Base-by-base conservation (phyloP, 345 rosid genomes). In the Citrus maxima region DNA sequence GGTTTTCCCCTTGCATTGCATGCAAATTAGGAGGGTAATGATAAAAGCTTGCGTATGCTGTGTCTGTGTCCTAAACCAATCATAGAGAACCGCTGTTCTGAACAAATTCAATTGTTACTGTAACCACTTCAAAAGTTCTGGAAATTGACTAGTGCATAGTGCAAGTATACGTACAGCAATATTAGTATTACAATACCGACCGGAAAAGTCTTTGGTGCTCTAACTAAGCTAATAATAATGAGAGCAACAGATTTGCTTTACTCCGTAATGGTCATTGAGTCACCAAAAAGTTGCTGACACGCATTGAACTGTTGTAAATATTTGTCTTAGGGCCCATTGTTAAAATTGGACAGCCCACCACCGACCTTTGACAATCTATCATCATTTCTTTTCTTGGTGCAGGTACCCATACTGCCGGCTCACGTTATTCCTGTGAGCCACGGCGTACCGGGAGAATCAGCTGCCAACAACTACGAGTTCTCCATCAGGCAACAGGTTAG, bases 331-430 rank as follows among this genome's bases (percentile, higher is more conserved):
- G 22, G 21, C 16, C 28, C 55, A 67, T 49, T 16, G 38, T 49
- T 16, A 25, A 70, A 25, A 21, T 46, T 46, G 73, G 73, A 70
- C 59, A 12, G 27, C 19, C 73, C 35, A 25, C 19, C 73, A n/a
- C 49, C 49, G 0, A 46, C 3, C 30, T 1, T 2, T 49, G 38
- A 14, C 30, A 68, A n/a, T 14, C 59, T 68, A 22, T 10, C 74
- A 27, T 12, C 37, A 3, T 42, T 12, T 42, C 16, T 42, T 42
- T 42, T 42, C 51, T 42, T 42, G 16, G 51, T 42, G 10, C 80
- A 86, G 87, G 87, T 84, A 40, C 87, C 88, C 16, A 74, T 86
- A 22, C 74, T 10, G 55, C 81, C 87, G 0, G 78, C 62, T 58
- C 85, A 84, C 12, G 76, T 86, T 56, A 16, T 66, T 14, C 22